Base-by-base conservation (phyloP, 176 grass and related monocot species). In the Carex cristatella region DNA sequence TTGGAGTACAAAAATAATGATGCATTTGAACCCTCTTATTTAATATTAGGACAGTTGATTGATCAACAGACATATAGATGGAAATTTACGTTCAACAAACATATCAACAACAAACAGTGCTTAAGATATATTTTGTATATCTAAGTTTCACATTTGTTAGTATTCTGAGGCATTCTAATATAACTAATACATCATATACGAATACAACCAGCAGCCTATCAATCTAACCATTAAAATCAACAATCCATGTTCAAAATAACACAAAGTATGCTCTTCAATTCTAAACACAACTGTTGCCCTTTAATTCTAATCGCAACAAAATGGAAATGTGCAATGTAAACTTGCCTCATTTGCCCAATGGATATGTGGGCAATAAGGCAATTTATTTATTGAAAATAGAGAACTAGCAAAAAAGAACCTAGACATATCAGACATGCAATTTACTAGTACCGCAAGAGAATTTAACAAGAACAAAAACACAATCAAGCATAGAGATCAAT, bases 401-500 rank as follows among this genome's bases (percentile, higher is more conserved):
- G 2, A 73, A 23, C 0, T 3, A 6, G 49, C 19, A 54, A 30
- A 33, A 78, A 7, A 51, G 48, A 51, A 51, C 48, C 61, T 12
- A 57, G 28, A 57, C 4, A 18, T 55, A 78, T 57, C 74, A 56
- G 11, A 78, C 28, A 57, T 51, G 70, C 44, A 14, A 74, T 78
- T 35, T 57, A 33, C 48, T 35, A 78, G 13, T 56, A 57, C 27
- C 59, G 13, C 7, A 8, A 66, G 19, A 23, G 73, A 53, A 78
- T 78, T 28, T 57, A 31, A 57, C 18, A 33, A 78, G 23, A 71
- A 72, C 65, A n/a, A 55, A 72, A 84, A 14, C 81, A 65, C 61
- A 62, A 61, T 87, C 89, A 98, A 30, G 94, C 92, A 86, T 61
- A 98, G 53, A 98, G 89, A 73, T 95, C 83, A 40, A 95, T 88